Evolutionary conservation across 129 eudicot species (phyloP).

Genomic region (Logfia minima): DNA sequence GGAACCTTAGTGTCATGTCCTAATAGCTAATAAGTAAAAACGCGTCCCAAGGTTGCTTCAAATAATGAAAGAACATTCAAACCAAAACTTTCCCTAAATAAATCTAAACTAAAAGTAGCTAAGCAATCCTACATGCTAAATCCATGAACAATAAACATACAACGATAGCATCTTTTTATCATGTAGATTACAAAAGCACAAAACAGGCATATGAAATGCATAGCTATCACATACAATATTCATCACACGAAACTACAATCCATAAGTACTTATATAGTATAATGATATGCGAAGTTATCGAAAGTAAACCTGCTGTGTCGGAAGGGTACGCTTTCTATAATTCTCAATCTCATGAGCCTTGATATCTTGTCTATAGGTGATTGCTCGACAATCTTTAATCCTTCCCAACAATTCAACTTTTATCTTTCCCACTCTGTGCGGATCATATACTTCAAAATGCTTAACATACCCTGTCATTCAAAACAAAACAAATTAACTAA

Average conservation of each 20-base stretch:
- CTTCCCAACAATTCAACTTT: constrained; percentile 75
- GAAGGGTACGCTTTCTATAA: constrained; percentile 66
- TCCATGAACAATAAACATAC: neutral
- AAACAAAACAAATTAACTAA: constrained; percentile 15
- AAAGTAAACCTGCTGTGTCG: constrained; percentile 80
- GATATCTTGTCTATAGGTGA: constrained; percentile 86
- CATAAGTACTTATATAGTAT: neutral
- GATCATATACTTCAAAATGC: constrained; percentile 74
- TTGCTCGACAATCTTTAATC: constrained; percentile 82
- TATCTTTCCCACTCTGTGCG: constrained; percentile 83
- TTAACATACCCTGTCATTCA: constrained; percentile 77
- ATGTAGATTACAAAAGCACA: neutral
- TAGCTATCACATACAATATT: neutral
- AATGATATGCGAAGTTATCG: constrained; percentile 6
- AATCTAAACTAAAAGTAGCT: neutral
- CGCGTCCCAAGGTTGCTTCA: neutral
- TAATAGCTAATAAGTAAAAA: neutral
- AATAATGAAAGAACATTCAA: neutral
- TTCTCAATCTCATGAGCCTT: constrained; percentile 74
- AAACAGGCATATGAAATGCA: neutral
- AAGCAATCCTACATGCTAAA: neutral
- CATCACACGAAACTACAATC: neutral
- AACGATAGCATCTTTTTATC: neutral
- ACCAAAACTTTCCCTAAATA: neutral
- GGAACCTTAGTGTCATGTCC: neutral